A percentile compares a stretch with the other conserved stretches of the same genome.
Conservation (phyloP, 2,329 filamentous ascomycete species). For the Colletotrichum viniferum region DNA sequence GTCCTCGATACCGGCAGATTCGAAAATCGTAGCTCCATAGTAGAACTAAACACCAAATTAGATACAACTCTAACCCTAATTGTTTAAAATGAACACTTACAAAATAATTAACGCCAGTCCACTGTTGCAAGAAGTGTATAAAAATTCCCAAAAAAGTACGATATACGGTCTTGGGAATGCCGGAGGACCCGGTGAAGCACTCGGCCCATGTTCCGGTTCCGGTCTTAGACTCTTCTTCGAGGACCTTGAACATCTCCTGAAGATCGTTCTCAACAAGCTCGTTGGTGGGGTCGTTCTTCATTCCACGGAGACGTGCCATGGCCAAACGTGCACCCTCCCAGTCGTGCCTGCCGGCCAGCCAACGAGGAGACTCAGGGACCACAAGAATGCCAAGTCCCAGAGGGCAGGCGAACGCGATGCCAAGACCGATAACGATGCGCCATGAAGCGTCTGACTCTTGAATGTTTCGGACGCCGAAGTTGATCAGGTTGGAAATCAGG, state of each 20-base stretch:
- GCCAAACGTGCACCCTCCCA: constrained; percentile 54
- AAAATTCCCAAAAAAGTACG: constrained; percentile 66
- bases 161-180: constrained; percentile 63
- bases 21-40: constrained; percentile 72
- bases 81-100: neutral
- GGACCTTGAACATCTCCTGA: constrained; percentile 52
- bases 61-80: rapidly evolving
- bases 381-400: constrained; percentile 57
- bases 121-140: constrained; percentile 71
- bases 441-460: constrained; percentile 53
- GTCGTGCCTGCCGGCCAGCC: constrained; percentile 52
- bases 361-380: constrained; percentile 63
- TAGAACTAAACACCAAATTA: constrained; percentile 43
- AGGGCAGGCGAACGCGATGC: constrained; percentile 56
- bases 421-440: constrained; percentile 65
- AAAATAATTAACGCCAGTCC: constrained; percentile 51
- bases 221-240: constrained; percentile 48
- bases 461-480: constrained; percentile 53
- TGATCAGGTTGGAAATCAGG: constrained; percentile 59
- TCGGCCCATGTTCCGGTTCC: constrained; percentile 59
- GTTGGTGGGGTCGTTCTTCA: constrained; percentile 50
- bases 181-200: constrained; percentile 61
- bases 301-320: constrained; percentile 56
- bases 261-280: constrained; percentile 55
- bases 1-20: constrained; percentile 68